Evolutionary conservation across 2,329 filamentous ascomycete species (phyloP), one percentile per base, ranked within the genome.

Genomic region (Bretziella fagacearum): DNA sequence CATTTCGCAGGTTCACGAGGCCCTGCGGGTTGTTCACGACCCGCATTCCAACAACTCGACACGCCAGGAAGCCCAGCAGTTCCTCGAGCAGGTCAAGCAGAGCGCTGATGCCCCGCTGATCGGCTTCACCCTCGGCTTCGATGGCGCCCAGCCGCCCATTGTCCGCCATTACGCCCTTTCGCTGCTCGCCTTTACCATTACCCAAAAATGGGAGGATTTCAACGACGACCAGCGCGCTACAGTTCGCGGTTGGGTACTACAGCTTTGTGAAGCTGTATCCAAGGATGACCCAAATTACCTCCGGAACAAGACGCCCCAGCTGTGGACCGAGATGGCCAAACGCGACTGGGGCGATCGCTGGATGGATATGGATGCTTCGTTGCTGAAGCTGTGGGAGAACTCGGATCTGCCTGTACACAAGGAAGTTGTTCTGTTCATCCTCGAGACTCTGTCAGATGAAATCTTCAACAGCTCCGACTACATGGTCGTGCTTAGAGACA

Each of bases 301-400:
- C 53, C 74, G 89, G 55, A 96, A 93, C 69, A 98, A 98, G 65
- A 80, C 91, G 27, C 85, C 84, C 23, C 82, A 93, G 63, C 66
- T 98, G 52, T 98, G 91, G 91, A 84, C 87, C 6, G 91, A 96
- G 62, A 70, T 94, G 46, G 86, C 87, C 33, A 96, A 96, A 66
- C 75, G 89, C 56, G 83, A 77, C 58, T 98, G 91, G 91, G 84
- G 73, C n/a, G 70, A 76, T 26, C 82, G 91, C 52, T 98, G 93
- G 91, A 78, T 82, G 67, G 79, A 93, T 58, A 94, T 98, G 89
- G 93, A 98, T 60, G 66, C 77, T 53, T 71, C 83, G 57, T 71
- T 98, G 47, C 74, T 87, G 37, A 73, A 77, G 56, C 69, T 96
- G 17, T 98, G 91, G 91, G 79, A 86, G 60, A 61, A 71, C 13